phyloP scores from a whole-genome alignment of 306 rosid genomes.

The Acacia acuminata region DNA sequence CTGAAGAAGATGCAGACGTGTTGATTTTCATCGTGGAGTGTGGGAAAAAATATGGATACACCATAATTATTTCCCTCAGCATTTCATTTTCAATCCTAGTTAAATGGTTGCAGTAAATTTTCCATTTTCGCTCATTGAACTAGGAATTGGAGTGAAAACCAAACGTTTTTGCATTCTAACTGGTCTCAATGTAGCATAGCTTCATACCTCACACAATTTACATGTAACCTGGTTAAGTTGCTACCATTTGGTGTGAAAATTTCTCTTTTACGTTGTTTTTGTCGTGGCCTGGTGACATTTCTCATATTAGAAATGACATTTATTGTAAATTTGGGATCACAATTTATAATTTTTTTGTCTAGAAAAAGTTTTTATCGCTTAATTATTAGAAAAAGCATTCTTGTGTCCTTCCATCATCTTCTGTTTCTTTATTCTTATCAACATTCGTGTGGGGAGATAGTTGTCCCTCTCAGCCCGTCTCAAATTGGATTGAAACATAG shows the following conservation, averaged over 20 bases:
- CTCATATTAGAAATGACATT: too few species aligned
- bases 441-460: not conserved
- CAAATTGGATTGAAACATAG: not conserved
- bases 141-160: not conserved
- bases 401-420: not conserved
- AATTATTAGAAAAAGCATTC: too few species aligned
- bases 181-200: not conserved
- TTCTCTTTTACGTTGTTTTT: not conserved
- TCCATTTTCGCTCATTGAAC: not conserved
- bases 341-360: not conserved
- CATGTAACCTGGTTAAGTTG: not conserved
- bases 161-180: not conserved
- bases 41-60: not conserved
- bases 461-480: not conserved
- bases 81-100: not conserved
- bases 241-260: not conserved
- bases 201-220: not conserved
- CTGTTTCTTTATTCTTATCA: not conserved
- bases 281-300: not conserved
- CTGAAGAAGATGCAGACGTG: not conserved
- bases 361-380: too few species aligned
- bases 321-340: too few species aligned
- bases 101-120: not conserved
- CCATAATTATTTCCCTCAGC: not conserved
- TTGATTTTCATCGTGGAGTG: not conserved